Conservation (phyloP, 192 early-diverging fungal genomes). For the Geranomyces michiganensis region DNA sequence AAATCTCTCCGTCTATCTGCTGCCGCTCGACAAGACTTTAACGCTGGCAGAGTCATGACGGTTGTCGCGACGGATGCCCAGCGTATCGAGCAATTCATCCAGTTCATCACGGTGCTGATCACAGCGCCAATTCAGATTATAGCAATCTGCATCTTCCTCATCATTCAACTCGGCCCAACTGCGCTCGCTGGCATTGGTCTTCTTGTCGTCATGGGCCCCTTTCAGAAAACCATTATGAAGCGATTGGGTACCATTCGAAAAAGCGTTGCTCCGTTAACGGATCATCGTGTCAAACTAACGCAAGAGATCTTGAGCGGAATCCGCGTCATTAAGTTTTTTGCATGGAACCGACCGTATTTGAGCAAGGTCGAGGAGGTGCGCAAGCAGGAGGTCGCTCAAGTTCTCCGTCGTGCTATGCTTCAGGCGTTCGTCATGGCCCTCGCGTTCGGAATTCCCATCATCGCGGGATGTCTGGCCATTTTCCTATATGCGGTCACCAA, state of each 20-base stretch:
- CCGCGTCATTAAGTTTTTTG: conserved; percentile 76
- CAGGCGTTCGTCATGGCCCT: conserved; percentile 49
- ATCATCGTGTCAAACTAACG: conserved; percentile 71
- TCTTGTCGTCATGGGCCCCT: conserved; percentile 44
- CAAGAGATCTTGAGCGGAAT: conserved; percentile 73
- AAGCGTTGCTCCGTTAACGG: conserved; percentile 62
- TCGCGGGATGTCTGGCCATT: conserved; percentile 47
- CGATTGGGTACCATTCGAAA: conserved; percentile 44
- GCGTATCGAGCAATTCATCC: conserved; percentile 60
- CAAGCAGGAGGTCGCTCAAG: conserved; percentile 42
- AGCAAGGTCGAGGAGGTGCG: conserved; percentile 63
- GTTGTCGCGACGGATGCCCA: conserved; percentile 62
- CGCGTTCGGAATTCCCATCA: conserved; percentile 52
- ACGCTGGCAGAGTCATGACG: conserved; percentile 65
- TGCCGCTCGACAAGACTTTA: conserved; percentile 59
- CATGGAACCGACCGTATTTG: conserved; percentile 69
- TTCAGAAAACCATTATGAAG: conserved; percentile 47
- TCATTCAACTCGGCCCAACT: conserved; percentile 42
- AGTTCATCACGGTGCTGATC: conserved; percentile 44
- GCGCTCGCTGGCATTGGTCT: conserved; percentile 55
- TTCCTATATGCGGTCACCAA: conserved; percentile 47
- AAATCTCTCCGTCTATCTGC: conserved; percentile 60
- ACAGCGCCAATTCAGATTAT: conserved; percentile 49
- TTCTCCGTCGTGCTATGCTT: conserved; percentile 37
- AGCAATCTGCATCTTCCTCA: conserved; percentile 46